Base-by-base conservation (phyloP, 768 basidiomycete genomes). In the Boletus tomentosulus region DNA sequence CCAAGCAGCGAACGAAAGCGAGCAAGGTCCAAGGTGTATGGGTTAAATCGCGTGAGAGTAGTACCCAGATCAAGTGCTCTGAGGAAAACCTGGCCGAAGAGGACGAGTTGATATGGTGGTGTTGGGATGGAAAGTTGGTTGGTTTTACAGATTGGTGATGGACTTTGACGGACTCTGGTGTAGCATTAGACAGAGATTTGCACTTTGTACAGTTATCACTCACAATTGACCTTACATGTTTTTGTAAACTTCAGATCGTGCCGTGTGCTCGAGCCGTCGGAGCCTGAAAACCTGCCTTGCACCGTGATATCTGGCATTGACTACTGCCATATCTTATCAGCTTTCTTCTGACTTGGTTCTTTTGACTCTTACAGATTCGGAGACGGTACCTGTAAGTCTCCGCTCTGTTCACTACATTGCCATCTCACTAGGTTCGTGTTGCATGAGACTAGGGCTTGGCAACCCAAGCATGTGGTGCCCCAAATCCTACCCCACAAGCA, bases 41-140 rank as follows among this genome's bases (percentile, higher is more conserved):
- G 68, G 65, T 78, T 27, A 64, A 71, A 70, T 58, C 64, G 42
- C 50, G 55, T 27, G 45, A 19, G 37, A 22, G 24, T 19, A 30
- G 54, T 35, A 51, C 49, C 3, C 49, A 34, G 6, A 51, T 12
- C 1, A 30, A 55, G 16, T 48, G 39, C 38, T 46, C 30, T 3
- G 62, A 60, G 3, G 57, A 59, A 34, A 59, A 60, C 22, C 49
- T 62, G 50, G 59, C 55, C 10, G 79, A 78, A 57, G 74, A 72
- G 4, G 75, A 77, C 30, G 79, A 80, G 56, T 60, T 73, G 65
- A 78, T 80, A 48, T 80, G 78, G 78, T 80, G 78, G 78, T 68
- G 63, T 38, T 80, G 78, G 78, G 68, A 79, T 37, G 78, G 78
- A 12, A 78, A 73, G 57, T 53, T 80, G 53, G 65, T 62, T 24